phyloP scores from a whole-genome alignment of 192 early-diverging fungal species.

The Coemansia sp. region DNA sequence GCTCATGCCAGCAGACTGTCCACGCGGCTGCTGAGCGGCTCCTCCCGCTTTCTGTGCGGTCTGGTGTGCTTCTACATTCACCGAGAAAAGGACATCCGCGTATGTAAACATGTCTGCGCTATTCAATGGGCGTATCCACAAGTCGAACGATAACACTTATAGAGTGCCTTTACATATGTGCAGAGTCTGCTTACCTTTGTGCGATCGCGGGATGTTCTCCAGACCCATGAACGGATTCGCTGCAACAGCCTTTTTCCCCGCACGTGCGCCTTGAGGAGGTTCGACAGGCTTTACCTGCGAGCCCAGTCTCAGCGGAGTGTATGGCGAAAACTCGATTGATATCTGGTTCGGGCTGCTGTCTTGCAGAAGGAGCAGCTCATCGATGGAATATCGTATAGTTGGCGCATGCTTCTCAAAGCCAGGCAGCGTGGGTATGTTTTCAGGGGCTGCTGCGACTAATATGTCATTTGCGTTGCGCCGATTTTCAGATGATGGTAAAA shows the following conservation, averaged over 20 bases:
- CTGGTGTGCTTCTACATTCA: background rate
- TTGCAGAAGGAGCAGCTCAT: slow-evolving; percentile 40
- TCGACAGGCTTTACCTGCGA: slow-evolving; percentile 39
- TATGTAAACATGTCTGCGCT: background rate
- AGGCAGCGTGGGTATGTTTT: slow-evolving; percentile 1
- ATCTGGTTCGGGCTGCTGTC: slow-evolving; percentile 30
- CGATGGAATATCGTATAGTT: slow-evolving; percentile 31
- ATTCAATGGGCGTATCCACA: background rate
- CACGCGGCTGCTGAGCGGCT: background rate
- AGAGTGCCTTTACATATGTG: no score
- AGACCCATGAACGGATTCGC: slow-evolving; percentile 25
- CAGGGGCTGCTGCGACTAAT: slow-evolving; percentile 2
- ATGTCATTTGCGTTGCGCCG: background rate
- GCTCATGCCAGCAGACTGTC: background rate
- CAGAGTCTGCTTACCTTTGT: slow-evolving; percentile 10
- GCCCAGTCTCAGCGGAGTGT: slow-evolving; percentile 41
- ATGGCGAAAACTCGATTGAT: slow-evolving; percentile 33
- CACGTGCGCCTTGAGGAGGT: slow-evolving; percentile 3
- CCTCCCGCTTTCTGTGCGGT: background rate
- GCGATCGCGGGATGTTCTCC: slow-evolving; percentile 23
- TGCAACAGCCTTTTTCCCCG: slow-evolving; percentile 1
- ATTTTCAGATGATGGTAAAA: slow-evolving; percentile 16
- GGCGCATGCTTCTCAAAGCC: background rate
- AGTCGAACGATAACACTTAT: background rate
- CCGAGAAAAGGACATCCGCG: background rate